These are phyloP conservation scores for Parathielavia hyrcaniae DNA, from an alignment of 495 filamentous ascomycete species.

Conservation along the genomic window DNA sequence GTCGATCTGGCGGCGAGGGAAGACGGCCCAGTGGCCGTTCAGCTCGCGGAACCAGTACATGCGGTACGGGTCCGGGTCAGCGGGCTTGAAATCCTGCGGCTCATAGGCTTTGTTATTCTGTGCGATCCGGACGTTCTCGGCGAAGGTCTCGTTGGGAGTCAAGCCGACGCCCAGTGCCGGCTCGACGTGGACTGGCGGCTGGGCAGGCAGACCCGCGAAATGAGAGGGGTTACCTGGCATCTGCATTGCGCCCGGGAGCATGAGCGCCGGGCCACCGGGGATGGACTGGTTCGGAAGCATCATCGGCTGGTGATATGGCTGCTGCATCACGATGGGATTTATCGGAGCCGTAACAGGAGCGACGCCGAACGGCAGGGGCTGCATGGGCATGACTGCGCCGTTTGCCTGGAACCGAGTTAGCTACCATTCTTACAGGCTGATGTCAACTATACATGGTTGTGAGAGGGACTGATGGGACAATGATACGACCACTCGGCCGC, in stretches of 20 bases:
- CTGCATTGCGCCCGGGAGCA: constrained; percentile 5
- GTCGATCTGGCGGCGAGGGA: constrained; percentile 47
- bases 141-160: constrained; percentile 34
- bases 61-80: constrained; percentile 46
- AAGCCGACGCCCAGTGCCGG: constrained; percentile 37
- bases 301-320: constrained; percentile 18
- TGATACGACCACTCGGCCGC: not conserved
- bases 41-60: constrained; percentile 48
- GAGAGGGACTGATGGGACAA: not conserved
- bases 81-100: constrained; percentile 48
- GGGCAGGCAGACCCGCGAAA: constrained; percentile 12
- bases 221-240: constrained; percentile 15
- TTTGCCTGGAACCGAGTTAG: constrained; percentile 6
- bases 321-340: constrained; percentile 21
- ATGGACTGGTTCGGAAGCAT: constrained; percentile 16
- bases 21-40: constrained; percentile 42
- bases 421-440: not conserved
- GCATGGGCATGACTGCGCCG: constrained; percentile 15
- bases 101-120: constrained; percentile 37
- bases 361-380: constrained; percentile 15
- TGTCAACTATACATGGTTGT: not conserved
- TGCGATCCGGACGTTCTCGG: constrained; percentile 38
- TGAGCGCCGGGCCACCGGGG: constrained; percentile 3
- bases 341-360: constrained; percentile 13
- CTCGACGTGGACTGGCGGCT: constrained; percentile 25